Evolutionary conservation across 352 stramenopile genomes (phyloP).

Genomic region (Phytophthora boehmeriae): DNA sequence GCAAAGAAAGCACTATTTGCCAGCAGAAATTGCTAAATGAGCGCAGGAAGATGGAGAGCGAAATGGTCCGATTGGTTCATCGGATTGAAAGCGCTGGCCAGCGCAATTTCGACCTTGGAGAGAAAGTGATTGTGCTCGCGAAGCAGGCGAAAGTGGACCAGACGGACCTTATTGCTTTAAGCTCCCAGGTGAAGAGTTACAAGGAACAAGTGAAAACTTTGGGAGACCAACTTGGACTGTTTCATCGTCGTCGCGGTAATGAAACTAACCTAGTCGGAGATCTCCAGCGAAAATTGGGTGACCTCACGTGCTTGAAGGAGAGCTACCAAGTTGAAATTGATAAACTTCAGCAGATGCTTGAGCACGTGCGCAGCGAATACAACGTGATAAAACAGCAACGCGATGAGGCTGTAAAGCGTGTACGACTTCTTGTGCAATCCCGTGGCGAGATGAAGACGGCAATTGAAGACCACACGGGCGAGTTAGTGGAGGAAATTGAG

Average conservation of each 20-base stretch:
- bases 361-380: constrained; percentile 49
- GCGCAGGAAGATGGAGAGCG: constrained; percentile 56
- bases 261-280: constrained; percentile 41
- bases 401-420: constrained; percentile 63
- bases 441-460: constrained; percentile 72
- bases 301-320: constrained; percentile 56
- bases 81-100: constrained; percentile 58
- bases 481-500: constrained; percentile 78
- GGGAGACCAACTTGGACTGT: constrained; percentile 43
- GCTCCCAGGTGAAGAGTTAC: constrained; percentile 68
- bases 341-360: constrained; percentile 45
- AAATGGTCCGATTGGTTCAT: constrained; percentile 53
- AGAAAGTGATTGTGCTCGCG: constrained; percentile 62
- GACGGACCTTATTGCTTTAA: constrained; percentile 62
- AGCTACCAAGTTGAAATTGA: constrained; percentile 59
- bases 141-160: constrained; percentile 68
- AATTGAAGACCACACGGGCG: constrained; percentile 60
- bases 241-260: constrained; percentile 27
- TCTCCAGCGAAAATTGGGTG: constrained; percentile 44
- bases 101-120: constrained; percentile 63
- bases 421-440: constrained; percentile 60
- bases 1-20: constrained; percentile 41
- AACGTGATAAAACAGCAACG: constrained; percentile 54
- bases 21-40: constrained; percentile 69
- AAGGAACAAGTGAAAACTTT: constrained; percentile 55